Evolutionary conservation across 106 monocot species (phyloP), one percentile per base, ranked within the genome.

Genomic region (Dendrobium officinale): DNA sequence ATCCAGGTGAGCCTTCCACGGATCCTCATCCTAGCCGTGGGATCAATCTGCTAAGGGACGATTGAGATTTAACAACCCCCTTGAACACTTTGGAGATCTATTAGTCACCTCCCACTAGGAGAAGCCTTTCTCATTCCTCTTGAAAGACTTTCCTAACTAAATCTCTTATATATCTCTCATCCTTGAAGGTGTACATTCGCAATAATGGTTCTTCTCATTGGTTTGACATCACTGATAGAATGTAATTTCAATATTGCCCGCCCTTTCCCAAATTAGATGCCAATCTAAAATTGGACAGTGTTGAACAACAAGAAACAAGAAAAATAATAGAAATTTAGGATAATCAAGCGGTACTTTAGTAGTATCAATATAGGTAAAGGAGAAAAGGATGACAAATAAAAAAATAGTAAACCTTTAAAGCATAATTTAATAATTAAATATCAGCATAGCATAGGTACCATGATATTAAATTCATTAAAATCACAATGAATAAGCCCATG

Each of bases 401-500:
- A 2, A 70, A 17, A 11, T 13, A 70, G 24, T n/a, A 70, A 37
- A 0, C 13, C 11, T 43, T 29, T 18, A 74, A 20, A 16, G 10
- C 26, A 42, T 29, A 6, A 74, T 19, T 44, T 74, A 74, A 74
- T 4, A 74, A 73, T 0, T 72, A 43, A 44, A 43, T 20, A 20
- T 74, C 22, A n/a, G n/a, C 18, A 74, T 74, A n/a, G n/a, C 18
- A 74, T 74, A 73, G 59, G 67, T 88, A 93, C 96, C 96, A 96
- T 96, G 55, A 93, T 93, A 79, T 93, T 96, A 77, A 96, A 96
- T 86, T 96, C 96, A 80, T 96, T 93, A 66, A 96, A 93, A 81
- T 96, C 96, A 82, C 96, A 96, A 84, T 96, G 96, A 58, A 96
- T 96, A 79, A 96, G 96, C 26, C 96, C 96, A 86, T 96, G 96